These are phyloP conservation scores for Peterozyma toletana DNA, from an alignment of 805 yeast genomes.

Conservation along the genomic window DNA sequence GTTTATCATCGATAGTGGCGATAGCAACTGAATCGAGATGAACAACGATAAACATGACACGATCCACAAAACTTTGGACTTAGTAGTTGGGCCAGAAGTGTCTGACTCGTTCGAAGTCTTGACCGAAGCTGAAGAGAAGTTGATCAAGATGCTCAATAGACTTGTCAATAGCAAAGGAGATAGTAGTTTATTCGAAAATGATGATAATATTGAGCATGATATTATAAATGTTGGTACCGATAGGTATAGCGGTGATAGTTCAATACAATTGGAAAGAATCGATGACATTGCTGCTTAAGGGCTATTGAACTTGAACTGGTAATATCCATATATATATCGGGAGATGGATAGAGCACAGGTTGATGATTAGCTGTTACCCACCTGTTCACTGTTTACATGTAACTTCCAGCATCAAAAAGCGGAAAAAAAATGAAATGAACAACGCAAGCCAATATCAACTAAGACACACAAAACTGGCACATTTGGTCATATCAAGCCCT, in stretches of 20 bases:
- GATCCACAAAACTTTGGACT: slow-evolving; percentile 1
- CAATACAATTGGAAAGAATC: slow-evolving; percentile 10
- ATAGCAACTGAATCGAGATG: slow-evolving; percentile 14
- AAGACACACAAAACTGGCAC: neutral
- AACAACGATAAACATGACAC: neutral
- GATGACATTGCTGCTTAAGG: too few relatives aligned
- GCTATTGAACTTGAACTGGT: too few relatives aligned
- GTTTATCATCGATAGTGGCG: slow-evolving; percentile 19
- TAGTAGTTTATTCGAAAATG: neutral
- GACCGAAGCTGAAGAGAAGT: slow-evolving; percentile 2
- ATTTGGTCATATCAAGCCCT: too few relatives aligned
- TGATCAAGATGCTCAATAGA: neutral
- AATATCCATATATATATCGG: too few relatives aligned
- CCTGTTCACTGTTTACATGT: neutral
- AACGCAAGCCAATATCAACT: neutral
- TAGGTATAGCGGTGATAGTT: slow-evolving; percentile 23
- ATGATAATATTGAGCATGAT: neutral
- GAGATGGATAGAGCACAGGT: neutral
- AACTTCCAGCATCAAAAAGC: neutral
- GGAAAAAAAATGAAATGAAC: neutral
- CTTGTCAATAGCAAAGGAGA: neutral
- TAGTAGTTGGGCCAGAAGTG: neutral
- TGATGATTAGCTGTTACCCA: slow-evolving; percentile 6
- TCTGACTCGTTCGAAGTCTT: neutral
- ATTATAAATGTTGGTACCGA: slow-evolving; percentile 22